phyloP scores from a whole-genome alignment of 108 stramenopile genomes.

The Cyclotella choctawhatcheeana region DNA sequence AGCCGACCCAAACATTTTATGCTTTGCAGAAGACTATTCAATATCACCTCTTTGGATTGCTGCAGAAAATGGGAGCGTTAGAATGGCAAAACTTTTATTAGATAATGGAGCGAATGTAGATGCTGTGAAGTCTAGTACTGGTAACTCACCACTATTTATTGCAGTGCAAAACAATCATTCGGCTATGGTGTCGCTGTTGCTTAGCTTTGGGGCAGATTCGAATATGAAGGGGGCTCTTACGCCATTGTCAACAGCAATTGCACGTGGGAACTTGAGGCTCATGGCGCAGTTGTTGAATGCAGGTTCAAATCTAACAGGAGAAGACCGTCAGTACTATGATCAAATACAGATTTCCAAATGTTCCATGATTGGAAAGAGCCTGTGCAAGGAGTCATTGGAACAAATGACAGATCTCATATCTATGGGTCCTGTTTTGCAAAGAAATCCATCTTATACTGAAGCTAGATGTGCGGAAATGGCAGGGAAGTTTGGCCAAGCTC shows the following conservation, averaged over 20 bases:
- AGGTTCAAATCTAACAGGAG: not conserved
- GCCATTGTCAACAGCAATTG: not conserved
- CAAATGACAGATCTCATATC: not conserved
- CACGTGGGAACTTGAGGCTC: not conserved
- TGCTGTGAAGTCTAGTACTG: not conserved
- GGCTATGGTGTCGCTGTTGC: slow-evolving; percentile 15
- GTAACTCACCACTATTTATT: slow-evolving; percentile 7
- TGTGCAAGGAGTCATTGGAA: not conserved
- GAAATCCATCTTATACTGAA: not conserved
- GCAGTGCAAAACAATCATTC: slow-evolving; percentile 16
- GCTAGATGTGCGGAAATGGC: not conserved
- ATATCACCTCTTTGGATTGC: slow-evolving; percentile 5
- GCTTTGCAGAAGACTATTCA: not conserved
- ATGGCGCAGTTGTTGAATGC: not conserved
- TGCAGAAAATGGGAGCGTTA: slow-evolving; percentile 7
- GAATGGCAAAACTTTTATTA: slow-evolving; percentile 13
- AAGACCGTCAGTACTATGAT: not conserved
- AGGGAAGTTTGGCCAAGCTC: not conserved
- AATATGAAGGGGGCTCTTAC: not conserved
- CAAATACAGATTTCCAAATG: not conserved
- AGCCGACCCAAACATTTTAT: slow-evolving; percentile 5
- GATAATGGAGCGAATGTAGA: slow-evolving; percentile 19
- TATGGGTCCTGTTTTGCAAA: not conserved
- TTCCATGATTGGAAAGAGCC: not conserved
- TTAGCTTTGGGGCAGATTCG: slow-evolving; percentile 3